A percentile compares a stretch with the other conserved stretches of the same genome.
Conservation (phyloP, 306 rosid genomes). For the Calophaca sinica region DNA sequence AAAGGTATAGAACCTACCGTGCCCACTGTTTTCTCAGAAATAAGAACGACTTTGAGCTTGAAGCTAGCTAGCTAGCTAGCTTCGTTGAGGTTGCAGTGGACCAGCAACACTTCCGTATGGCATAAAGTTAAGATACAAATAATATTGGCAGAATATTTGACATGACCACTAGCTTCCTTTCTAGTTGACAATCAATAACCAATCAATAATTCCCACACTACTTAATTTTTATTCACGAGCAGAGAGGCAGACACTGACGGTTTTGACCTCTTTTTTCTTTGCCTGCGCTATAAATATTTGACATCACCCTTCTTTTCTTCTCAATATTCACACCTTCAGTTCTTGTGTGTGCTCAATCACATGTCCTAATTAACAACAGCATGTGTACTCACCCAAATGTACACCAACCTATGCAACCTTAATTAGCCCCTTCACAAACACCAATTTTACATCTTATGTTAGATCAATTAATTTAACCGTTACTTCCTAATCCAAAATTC, state of each 20-base stretch:
- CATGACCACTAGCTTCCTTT: conserved; percentile 43
- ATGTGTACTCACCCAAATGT: too few species aligned
- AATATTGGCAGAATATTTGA: conserved; percentile 51
- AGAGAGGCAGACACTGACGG: conserved; percentile 30
- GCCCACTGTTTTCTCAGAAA: conserved; percentile 52
- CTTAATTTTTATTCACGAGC: conserved; percentile 25
- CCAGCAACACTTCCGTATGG: conserved; percentile 46
- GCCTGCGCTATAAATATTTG: conserved; percentile 44
- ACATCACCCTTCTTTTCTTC: conserved; percentile 9
- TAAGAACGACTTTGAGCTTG: conserved; percentile 17
- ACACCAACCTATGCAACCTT: background rate
- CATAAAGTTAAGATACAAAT: conserved; percentile 35
- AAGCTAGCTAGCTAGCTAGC: conserved; percentile 18
- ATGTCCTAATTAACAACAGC: too few species aligned
- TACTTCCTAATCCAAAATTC: background rate
- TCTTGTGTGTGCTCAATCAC: background rate
- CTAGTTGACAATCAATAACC: conserved; percentile 49
- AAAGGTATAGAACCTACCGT: conserved; percentile 35
- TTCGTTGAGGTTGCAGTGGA: conserved; percentile 42
- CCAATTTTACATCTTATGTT: background rate
- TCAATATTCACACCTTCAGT: conserved; percentile 30
- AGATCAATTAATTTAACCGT: background rate
- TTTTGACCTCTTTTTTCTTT: conserved; percentile 44
- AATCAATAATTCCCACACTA: conserved; percentile 38
- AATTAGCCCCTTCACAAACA: background rate